Evolutionary conservation across 345 rosid genomes (phyloP), one percentile per base, ranked within the genome.

Genomic region (rapeseed (Brassica napus)): DNA sequence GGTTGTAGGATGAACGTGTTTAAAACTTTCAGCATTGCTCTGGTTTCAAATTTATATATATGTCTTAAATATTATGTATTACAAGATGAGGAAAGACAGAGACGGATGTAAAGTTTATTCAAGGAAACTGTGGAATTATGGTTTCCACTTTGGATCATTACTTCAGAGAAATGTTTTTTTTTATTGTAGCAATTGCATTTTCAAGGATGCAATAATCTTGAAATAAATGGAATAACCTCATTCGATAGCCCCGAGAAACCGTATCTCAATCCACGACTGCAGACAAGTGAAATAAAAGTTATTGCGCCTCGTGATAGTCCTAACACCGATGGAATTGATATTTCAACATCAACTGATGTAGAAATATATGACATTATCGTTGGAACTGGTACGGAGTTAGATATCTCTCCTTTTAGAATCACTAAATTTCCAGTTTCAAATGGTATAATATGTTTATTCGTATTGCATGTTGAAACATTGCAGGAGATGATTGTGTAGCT

Each of bases 401-500:
- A 39, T 58, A 8, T 37, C 2, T 65, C 58, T 26, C n/a, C 0
- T 15, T 16, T 62, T 5, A 2, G 5, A 28, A 7, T 58, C 44
- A 35, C 4, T 6, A 6, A 24, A 15, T 24, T 35, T 35, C 14
- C 28, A 26, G 15, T 47, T 0, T 4, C 31, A 31, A 32, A 60
- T 52, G 11, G 37, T 11, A 65, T 58, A 3, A 12, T 4, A 3
- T 52, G 8, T 21, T 23, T 49, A 28, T 75, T 37, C 28, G 2
- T 12, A 44, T 15, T 54, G 26, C 5, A 1, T 69, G 8, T 4
- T 7, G 5, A 58, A 1, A 1, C 0, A 1, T 26, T 49, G 6
- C 28, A 88, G 90, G 89, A 47, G 93, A 89, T 69, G 93, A 86
- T 74, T 87, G 93, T 65, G 68, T 89, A 65, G 89, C 93, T 31